These are phyloP conservation scores for Cryphonectria parasitica DNA, from an alignment of 2,329 filamentous ascomycete species.

Conservation along the genomic window DNA sequence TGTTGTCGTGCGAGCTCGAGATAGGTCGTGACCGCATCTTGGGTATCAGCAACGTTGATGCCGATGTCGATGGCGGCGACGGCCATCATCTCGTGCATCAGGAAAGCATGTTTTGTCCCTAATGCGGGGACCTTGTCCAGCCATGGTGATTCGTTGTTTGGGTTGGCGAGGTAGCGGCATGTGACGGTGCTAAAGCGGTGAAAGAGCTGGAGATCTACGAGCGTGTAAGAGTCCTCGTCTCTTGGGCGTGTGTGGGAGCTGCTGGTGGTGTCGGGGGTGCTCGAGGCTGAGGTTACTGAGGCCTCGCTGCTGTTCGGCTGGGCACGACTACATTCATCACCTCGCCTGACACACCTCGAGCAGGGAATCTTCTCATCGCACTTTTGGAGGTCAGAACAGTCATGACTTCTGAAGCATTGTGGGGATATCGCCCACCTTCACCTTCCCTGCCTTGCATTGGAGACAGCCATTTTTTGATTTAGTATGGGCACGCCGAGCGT, in stretches of 20 bases:
- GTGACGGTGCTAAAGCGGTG: constrained; percentile 32
- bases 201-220: constrained; percentile 33
- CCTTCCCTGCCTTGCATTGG: constrained; percentile 21
- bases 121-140: constrained; percentile 31
- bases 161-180: constrained; percentile 31
- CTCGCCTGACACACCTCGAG: constrained; percentile 33
- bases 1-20: constrained; percentile 32
- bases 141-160: constrained; percentile 29
- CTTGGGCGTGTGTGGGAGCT: background rate
- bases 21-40: constrained; percentile 15
- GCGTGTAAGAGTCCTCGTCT: constrained; percentile 27
- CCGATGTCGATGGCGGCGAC: constrained; percentile 33
- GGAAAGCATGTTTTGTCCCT: constrained; percentile 32
- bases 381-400: constrained; percentile 20
- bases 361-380: constrained; percentile 36
- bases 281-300: background rate
- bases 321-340: constrained; percentile 32
- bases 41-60: constrained; percentile 23
- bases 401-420: background rate
- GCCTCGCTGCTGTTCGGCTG: constrained; percentile 1
- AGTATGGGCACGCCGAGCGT: constrained; percentile 25
- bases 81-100: constrained; percentile 35
- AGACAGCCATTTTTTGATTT: constrained; percentile 28
- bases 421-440: constrained; percentile 21
- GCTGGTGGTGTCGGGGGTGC: background rate